These are phyloP conservation scores for Aspergillus chevalieri DNA, from an alignment of 2,329 filamentous ascomycete species.

Conservation along the genomic window DNA sequence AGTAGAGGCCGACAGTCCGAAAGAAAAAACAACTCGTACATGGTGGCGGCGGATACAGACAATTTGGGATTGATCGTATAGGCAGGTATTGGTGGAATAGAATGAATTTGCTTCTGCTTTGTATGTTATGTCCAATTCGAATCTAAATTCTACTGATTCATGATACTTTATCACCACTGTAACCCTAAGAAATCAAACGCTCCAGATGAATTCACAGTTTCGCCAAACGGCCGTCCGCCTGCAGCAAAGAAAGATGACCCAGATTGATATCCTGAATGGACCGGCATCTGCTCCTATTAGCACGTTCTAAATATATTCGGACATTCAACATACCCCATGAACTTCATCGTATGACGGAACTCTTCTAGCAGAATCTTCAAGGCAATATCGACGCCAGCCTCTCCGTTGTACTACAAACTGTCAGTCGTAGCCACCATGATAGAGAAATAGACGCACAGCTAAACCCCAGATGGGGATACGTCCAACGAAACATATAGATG, in stretches of 20 bases:
- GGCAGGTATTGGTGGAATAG: not conserved
- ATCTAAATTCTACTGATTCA: too few species aligned
- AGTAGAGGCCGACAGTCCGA: not conserved
- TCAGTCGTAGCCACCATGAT: not conserved
- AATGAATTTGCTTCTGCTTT: too few species aligned
- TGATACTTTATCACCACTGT: too few species aligned
- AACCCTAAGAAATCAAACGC: too few species aligned
- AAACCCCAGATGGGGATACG: slow-evolving; percentile 24
- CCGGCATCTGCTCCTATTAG: slow-evolving; percentile 5
- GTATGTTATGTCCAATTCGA: too few species aligned
- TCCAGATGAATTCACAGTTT: slow-evolving; percentile 5
- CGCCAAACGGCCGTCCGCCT: slow-evolving; percentile 8
- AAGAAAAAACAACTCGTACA: not conserved
- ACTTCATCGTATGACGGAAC: slow-evolving; percentile 16
- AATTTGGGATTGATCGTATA: not conserved
- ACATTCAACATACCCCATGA: slow-evolving; percentile 13
- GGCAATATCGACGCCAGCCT: slow-evolving; percentile 20
- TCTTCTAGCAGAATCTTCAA: slow-evolving; percentile 18
- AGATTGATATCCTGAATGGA: slow-evolving; percentile 12
- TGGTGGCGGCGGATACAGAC: not conserved
- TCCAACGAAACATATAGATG: slow-evolving; percentile 18
- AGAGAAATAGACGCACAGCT: slow-evolving; percentile 13
- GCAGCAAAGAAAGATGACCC: slow-evolving; percentile 11
- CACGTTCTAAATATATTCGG: not conserved
- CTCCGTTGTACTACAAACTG: slow-evolving; percentile 14